These are phyloP conservation scores for Acorus calamus DNA, from an alignment of 106 monocot genomes.

Conservation along the genomic window DNA sequence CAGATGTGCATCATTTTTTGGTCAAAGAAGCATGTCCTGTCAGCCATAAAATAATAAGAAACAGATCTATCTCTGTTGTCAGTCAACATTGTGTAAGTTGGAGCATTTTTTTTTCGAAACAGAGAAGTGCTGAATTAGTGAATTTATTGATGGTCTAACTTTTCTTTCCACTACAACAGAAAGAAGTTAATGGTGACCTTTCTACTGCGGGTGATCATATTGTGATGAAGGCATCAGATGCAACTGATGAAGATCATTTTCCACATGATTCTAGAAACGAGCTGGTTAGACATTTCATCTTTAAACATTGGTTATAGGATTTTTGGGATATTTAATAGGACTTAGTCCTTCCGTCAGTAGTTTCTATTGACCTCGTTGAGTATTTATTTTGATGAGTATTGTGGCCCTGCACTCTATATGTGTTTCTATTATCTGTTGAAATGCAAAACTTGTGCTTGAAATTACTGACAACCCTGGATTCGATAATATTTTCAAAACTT, in stretches of 20 bases:
- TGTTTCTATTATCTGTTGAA: no score
- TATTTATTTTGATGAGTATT: no score
- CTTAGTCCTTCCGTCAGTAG: no score
- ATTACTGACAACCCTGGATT: no score
- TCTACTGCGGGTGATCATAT: constrained; percentile 7
- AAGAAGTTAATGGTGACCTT: constrained; percentile 27
- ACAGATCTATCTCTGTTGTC: constrained; percentile 8
- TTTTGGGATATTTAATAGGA: no score
- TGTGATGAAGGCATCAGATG: constrained; percentile 7
- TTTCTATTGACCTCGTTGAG: no score
- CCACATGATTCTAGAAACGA: constrained; percentile 35
- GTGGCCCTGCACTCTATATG: no score
- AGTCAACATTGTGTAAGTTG: constrained; percentile 24
- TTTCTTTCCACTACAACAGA: constrained; percentile 11
- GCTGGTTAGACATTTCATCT: constrained; percentile 19
- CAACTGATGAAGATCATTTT: constrained; percentile 12
- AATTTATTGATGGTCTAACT: no score
- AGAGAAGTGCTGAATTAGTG: no score
- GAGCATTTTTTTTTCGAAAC: background rate
- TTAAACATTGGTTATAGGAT: no score
- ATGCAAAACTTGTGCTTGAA: no score
- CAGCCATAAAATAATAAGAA: background rate
- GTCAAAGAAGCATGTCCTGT: constrained; percentile 6
- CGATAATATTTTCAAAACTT: no score
- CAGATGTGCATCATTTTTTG: constrained; percentile 12